These are phyloP conservation scores for Amaranthus cruentus DNA, from an alignment of 148 eudicot species.

Conservation along the genomic window DNA sequence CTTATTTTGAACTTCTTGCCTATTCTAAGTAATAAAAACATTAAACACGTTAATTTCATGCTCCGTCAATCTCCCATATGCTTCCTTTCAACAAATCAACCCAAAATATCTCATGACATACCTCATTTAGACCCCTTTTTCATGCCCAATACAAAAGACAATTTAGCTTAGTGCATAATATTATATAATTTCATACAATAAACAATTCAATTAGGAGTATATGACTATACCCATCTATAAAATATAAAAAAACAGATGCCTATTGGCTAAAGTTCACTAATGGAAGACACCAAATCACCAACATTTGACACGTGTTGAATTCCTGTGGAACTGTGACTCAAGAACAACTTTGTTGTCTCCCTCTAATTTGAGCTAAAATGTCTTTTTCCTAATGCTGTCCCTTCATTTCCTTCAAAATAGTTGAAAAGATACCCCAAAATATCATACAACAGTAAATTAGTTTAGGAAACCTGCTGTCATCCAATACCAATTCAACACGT, in stretches of 20 bases:
- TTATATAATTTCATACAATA: too few relatives aligned
- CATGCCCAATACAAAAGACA: background rate
- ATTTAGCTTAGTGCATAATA: background rate
- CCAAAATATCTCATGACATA: constrained; percentile 13
- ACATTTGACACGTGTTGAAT: constrained; percentile 8
- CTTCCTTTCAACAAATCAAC: background rate
- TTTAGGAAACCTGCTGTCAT: background rate
- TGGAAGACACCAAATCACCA: background rate
- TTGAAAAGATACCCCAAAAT: background rate
- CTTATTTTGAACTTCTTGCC: background rate
- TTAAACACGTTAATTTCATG: background rate
- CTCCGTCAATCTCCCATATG: background rate
- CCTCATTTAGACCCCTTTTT: background rate
- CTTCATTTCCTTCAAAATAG: constrained; percentile 19
- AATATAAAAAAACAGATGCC: background rate
- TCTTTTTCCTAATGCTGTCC: background rate
- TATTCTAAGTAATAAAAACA: background rate
- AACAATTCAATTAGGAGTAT: too few relatives aligned
- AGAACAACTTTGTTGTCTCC: constrained; percentile 15
- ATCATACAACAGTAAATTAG: background rate
- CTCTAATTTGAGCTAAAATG: background rate
- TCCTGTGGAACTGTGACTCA: background rate
- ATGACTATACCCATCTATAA: background rate
- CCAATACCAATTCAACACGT: constrained; percentile 13
- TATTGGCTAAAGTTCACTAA: background rate